Percentiles rank a stretch among this genome's conserved stretches.
These are phyloP conservation scores for Orbilia quercus DNA, from an alignment of 2,329 filamentous ascomycete genomes.

Conservation along the genomic window DNA sequence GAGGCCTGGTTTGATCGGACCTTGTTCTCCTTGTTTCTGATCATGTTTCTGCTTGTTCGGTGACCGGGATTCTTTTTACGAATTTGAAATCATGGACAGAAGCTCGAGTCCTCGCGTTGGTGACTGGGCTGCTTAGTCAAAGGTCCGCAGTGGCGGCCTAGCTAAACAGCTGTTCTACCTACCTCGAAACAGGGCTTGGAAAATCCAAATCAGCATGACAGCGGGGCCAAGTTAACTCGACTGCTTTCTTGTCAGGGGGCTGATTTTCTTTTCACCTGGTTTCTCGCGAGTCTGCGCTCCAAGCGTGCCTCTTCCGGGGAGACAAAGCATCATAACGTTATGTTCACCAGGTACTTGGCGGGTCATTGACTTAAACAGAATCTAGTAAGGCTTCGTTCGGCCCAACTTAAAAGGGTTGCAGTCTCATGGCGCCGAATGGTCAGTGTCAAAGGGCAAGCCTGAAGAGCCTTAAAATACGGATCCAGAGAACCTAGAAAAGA, in stretches of 20 bases:
- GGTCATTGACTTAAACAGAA: constrained; percentile 34
- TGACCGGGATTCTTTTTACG: constrained; percentile 55
- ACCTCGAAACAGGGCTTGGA: constrained; percentile 50
- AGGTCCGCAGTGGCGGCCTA: constrained; percentile 24
- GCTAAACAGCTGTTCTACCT: constrained; percentile 40
- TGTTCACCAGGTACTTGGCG: constrained; percentile 43
- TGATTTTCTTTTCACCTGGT: constrained; percentile 44
- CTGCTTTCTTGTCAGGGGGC: not conserved
- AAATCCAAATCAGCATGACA: constrained; percentile 52
- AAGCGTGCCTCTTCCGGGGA: constrained; percentile 31
- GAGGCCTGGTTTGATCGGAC: constrained; percentile 35
- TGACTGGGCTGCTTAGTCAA: constrained; percentile 49
- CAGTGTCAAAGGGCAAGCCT: constrained; percentile 28
- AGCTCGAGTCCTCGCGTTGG: constrained; percentile 21
- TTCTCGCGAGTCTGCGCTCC: constrained; percentile 44
- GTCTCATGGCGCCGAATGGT: constrained; percentile 38
- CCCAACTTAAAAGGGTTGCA: constrained; percentile 42
- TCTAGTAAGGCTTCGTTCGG: constrained; percentile 23
- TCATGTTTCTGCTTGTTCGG: constrained; percentile 42
- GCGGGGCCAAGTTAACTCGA: constrained; percentile 36
- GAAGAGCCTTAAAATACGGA: constrained; percentile 45
- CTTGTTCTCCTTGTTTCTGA: constrained; percentile 54
- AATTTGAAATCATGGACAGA: constrained; percentile 39
- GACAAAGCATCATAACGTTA: constrained; percentile 50
- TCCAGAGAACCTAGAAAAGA: constrained; percentile 48